Conservation (phyloP, 2,329 filamentous ascomycete species). For the Zasmidium citrigriseum region DNA sequence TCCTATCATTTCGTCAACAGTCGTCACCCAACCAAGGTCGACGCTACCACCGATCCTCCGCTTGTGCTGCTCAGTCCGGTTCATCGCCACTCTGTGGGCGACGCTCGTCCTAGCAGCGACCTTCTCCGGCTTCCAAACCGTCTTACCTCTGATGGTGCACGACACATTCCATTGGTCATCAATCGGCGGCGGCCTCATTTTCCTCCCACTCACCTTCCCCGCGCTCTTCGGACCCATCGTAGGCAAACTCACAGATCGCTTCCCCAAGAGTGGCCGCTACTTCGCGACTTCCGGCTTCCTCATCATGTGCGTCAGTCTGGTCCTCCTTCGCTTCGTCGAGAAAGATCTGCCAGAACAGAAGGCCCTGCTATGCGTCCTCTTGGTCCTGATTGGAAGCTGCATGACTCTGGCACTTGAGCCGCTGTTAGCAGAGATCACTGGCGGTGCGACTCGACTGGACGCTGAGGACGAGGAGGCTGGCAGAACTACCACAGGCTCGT, state of each 20-base stretch:
- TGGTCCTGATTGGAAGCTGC: conserved; percentile 19
- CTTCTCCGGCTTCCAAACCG: conserved; percentile 24
- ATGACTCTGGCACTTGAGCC: conserved; percentile 23
- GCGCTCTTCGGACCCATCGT: conserved; percentile 25
- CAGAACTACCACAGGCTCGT: conserved; percentile 23
- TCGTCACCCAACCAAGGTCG: neutral
- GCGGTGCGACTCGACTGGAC: conserved; percentile 9
- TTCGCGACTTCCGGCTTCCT: conserved; percentile 21
- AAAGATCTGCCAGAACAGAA: conserved; percentile 16
- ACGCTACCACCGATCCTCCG: conserved; percentile 19
- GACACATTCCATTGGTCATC: conserved; percentile 23
- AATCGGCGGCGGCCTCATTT: conserved; percentile 25
- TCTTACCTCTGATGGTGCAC: conserved; percentile 22
- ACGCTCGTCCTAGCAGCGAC: conserved; percentile 20
- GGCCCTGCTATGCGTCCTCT: conserved; percentile 19
- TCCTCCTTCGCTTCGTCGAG: conserved; percentile 20
- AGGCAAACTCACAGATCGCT: conserved; percentile 21
- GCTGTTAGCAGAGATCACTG: conserved; percentile 24
- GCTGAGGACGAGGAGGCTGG: neutral
- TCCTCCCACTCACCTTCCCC: conserved; percentile 24
- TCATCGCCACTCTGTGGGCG: conserved; percentile 23
- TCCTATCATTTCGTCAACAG: neutral
- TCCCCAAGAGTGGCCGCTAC: conserved; percentile 18
- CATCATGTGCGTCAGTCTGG: conserved; percentile 13
- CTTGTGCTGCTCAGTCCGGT: conserved; percentile 20